Base-by-base conservation (phyloP, 2,329 filamentous ascomycete genomes). In the Diplodia seriata region DNA sequence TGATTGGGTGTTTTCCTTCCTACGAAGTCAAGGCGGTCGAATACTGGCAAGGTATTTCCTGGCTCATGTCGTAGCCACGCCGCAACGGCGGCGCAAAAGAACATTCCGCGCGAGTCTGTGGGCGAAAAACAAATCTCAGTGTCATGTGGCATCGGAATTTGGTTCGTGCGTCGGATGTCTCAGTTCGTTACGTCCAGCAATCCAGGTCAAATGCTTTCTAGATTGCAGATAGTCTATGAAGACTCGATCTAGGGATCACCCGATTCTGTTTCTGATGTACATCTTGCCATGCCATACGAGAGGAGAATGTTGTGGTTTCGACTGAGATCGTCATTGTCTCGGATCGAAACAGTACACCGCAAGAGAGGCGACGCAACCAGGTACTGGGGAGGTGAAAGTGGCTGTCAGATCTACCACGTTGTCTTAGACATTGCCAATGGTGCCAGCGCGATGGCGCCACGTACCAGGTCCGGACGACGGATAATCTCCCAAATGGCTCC, bases 381-480 rank as follows among this genome's bases (percentile, higher is more conserved):
- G 40, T 36, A 62, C 15, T 29, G n/a, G 36, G 20, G 23, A 26
- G 20, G 4, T 33, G 6, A 23, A 43, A 43, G 57, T 40, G 43
- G 43, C 40, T 40, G 40, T 23, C 54, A 38, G 31, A 15, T 57
- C 54, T 40, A 20, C 33, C n/a, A 38, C 15, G 14, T 20, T 33
- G 14, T 50, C 29, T 62, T 3, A 62, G 57, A 62, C 57, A 62
- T 23, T 50, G 9, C 57, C 57, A 50, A 50, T 50, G 57, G 40
- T 26, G 40, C 40, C n/a, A 49, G 26, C 23, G 31, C 12, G 12
- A 12, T 3, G 11, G 47, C 59, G 47, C 59, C 59, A 36, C 36
- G 18, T 36, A 38, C 47, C 59, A 5, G 47, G 40, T 23, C 29
- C 51, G 7, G 43, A 18, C 23, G 50, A 20, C 5, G 20, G 38